A percentile compares a stretch with the other conserved stretches of the same genome.
These are phyloP conservation scores for Paspalum vaginatum DNA, from an alignment of 176 grass and related monocot genomes.

Conservation along the genomic window DNA sequence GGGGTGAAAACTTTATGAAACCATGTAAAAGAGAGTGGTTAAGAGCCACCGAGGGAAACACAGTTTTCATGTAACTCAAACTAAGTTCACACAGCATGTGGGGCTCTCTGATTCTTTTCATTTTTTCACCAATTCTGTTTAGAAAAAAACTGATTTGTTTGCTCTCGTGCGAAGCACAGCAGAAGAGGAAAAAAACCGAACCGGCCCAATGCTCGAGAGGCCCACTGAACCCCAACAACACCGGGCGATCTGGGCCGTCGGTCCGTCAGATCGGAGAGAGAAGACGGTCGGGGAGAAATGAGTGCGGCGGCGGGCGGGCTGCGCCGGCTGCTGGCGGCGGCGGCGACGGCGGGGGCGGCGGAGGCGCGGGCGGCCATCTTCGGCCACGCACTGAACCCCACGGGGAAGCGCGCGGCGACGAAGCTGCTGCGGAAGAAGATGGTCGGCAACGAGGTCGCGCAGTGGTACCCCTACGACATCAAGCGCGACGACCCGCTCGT, in stretches of 20 bases:
- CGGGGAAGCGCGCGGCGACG: slow-evolving; percentile 66
- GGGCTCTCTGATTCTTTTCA: too few relatives aligned
- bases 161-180: too few relatives aligned
- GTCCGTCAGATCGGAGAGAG: background rate
- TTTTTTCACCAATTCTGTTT: too few relatives aligned
- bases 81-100: too few relatives aligned
- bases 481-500: slow-evolving; percentile 67
- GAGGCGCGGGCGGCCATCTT: slow-evolving; percentile 70
- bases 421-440: slow-evolving; percentile 79
- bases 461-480: slow-evolving; percentile 82
- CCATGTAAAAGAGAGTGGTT: too few relatives aligned
- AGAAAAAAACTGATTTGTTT: too few relatives aligned
- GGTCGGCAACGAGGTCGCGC: slow-evolving; percentile 63
- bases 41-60: too few relatives aligned
- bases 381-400: slow-evolving; percentile 61
- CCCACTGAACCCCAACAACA: background rate
- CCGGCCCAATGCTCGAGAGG: background rate
- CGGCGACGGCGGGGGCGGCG: slow-evolving; percentile 46
- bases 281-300: slow-evolving; percentile 23
- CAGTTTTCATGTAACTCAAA: too few relatives aligned
- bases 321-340: slow-evolving; percentile 56
- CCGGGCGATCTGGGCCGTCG: slow-evolving; percentile 3
- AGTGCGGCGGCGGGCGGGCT: slow-evolving; percentile 51
- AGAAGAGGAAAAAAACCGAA: too few relatives aligned
- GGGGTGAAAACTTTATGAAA: too few relatives aligned